Conservation (phyloP, 2,329 filamentous ascomycete genomes). For the Aureobasidium sp. region DNA sequence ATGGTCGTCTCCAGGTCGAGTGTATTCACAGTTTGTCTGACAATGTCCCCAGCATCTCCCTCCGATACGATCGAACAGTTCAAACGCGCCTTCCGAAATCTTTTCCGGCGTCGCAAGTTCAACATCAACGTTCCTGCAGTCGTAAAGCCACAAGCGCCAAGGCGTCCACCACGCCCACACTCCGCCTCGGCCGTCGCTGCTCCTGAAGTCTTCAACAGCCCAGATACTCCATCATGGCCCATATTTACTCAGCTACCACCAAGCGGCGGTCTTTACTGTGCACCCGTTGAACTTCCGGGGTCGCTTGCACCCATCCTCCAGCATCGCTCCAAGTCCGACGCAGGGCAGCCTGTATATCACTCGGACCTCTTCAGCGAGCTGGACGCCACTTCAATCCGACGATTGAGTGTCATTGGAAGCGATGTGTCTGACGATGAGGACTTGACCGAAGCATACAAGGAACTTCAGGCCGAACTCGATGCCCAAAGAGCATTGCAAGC, state of each 20-base stretch:
- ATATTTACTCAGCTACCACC: background rate
- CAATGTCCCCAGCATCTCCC: constrained; percentile 17
- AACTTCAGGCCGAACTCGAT: background rate
- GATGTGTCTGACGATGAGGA: background rate
- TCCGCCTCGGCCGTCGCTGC: constrained; percentile 11
- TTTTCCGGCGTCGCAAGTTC: constrained; percentile 19
- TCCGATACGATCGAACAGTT: constrained; percentile 19
- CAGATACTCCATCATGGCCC: background rate
- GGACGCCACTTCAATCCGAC: constrained; percentile 2
- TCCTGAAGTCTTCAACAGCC: constrained; percentile 1
- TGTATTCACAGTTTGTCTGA: background rate
- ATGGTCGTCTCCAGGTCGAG: background rate
- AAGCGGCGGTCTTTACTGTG: background rate
- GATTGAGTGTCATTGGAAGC: constrained; percentile 1
- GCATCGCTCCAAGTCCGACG: constrained; percentile 5
- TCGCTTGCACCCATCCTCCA: background rate
- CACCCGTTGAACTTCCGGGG: constrained; percentile 1
- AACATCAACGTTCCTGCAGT: constrained; percentile 4
- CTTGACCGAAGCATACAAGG: background rate
- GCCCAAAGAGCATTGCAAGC: background rate
- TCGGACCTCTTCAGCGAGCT: constrained; percentile 9
- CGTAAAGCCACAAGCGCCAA: constrained; percentile 7
- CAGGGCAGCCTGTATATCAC: background rate
- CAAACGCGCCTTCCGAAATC: constrained; percentile 22
- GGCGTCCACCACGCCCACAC: constrained; percentile 2